Evolutionary conservation across 352 stramenopile species (phyloP).

Genomic region (Vaucheria bursata): DNA sequence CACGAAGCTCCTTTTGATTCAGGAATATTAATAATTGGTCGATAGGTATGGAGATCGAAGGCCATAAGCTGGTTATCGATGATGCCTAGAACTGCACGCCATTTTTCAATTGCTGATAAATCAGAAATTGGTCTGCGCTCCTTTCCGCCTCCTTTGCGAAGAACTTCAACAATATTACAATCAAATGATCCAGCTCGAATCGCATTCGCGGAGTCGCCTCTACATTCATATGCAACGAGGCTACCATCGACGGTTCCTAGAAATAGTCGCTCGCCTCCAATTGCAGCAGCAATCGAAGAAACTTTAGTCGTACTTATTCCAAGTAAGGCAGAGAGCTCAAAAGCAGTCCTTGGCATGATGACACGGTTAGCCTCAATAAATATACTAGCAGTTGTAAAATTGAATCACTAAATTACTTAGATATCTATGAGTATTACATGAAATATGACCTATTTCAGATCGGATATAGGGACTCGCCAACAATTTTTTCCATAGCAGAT

Average conservation of each 20-base stretch:
- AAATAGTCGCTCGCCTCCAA: conserved; percentile 36
- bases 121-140: conserved; percentile 27
- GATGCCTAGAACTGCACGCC: conserved; percentile 32
- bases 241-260: conserved; percentile 28
- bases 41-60: conserved; percentile 40
- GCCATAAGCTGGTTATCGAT: conserved; percentile 33
- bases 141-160: conserved; percentile 22
- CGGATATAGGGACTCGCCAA: no score
- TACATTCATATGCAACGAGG: conserved; percentile 31
- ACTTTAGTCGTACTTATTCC: conserved; percentile 29
- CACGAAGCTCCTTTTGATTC: conserved; percentile 35
- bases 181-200: conserved; percentile 36
- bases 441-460: no score
- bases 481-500: no score
- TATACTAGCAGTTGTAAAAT: no score
- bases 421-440: no score
- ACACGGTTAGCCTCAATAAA: no score
- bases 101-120: conserved; percentile 32
- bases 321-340: conserved; percentile 26
- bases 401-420: no score
- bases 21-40: conserved; percentile 30
- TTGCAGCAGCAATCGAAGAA: conserved; percentile 30
- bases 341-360: conserved; percentile 25
- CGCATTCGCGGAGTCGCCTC: conserved; percentile 31
- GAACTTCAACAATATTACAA: conserved; percentile 27